Evolutionary conservation across 495 filamentous ascomycete species (phyloP), one percentile per base, ranked within the genome.

Genomic region (Penicillium riverlandense): DNA sequence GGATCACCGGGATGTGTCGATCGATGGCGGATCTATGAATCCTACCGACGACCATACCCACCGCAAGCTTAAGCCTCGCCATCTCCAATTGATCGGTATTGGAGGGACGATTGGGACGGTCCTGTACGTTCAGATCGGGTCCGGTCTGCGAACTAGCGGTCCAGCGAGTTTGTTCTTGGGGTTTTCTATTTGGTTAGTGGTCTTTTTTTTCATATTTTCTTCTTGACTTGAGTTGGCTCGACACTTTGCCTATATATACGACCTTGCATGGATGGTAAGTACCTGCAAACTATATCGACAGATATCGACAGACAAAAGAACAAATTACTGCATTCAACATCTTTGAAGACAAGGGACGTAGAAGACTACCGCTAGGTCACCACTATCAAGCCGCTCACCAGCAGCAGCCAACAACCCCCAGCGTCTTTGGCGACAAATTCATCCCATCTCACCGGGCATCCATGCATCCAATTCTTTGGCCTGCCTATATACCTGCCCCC

Each of bases 81-180:
- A 87, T 56, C 77, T 86, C 42, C 81, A 86, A 52, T 65, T 90
- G 43, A 88, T 88, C 41, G 84, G 80, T 34, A 81, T 88, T 50
- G 85, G 85, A 32, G 85, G 85, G 30, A 81, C 79, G 30, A 89
- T 88, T 55, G 85, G 86, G n/a, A 89, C 86, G n/a, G 85, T 77
- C 2, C 66, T 89, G 9, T 89, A 82, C 61, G 82, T 89, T 16
- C 78, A 83, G 48, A 89, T 92, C 42, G 88, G 86, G 12, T 67
- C 64, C 14, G 76, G 75, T 1, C 54, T 90, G 40, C 65, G 84
- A 15, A 69, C 85, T 29, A 87, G 86, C 35, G 88, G 88, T 0
- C 88, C 88, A 13, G 87, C 57, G 2, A 86, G 79, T 49, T 63
- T 91, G 45, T 88, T 91, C 52, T 59, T 92, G 30, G 88, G 84